phyloP scores from a whole-genome alignment of 768 basidiomycete genomes.

The Tylopilus subfusipes region DNA sequence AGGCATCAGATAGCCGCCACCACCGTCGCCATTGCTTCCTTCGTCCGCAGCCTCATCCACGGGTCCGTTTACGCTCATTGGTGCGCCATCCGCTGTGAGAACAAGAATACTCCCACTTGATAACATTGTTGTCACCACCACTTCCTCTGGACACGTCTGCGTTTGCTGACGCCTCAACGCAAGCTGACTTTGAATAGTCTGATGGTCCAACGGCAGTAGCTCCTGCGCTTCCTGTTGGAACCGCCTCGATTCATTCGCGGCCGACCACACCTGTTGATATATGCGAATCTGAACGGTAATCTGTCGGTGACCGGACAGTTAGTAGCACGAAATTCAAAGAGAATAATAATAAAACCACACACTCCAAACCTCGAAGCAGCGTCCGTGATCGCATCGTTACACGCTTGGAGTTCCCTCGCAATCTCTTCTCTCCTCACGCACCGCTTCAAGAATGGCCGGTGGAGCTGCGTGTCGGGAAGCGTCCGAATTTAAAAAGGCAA shows the following conservation, averaged over 20 bases:
- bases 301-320: slow-evolving; percentile 19
- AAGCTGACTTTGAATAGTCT: slow-evolving; percentile 12
- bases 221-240: slow-evolving; percentile 20
- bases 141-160: slow-evolving; percentile 1
- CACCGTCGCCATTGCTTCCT: not conserved
- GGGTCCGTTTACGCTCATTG: not conserved
- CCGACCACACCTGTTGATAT: slow-evolving; percentile 45
- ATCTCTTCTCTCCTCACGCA: slow-evolving; percentile 76
- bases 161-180: slow-evolving; percentile 6
- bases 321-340: not conserved
- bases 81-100: not conserved
- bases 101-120: slow-evolving; percentile 1
- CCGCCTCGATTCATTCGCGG: slow-evolving; percentile 27
- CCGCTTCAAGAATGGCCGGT: slow-evolving; percentile 72
- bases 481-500: slow-evolving; percentile 38
- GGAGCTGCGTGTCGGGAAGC: slow-evolving; percentile 57
- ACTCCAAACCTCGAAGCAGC: slow-evolving; percentile 33
- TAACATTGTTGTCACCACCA: not conserved
- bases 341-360: not conserved
- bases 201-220: slow-evolving; percentile 16
- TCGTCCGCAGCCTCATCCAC: not conserved
- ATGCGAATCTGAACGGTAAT: slow-evolving; percentile 52
- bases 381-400: slow-evolving; percentile 51
- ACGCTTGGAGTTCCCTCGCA: slow-evolving; percentile 45
- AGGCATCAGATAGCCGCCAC: not conserved